Percentiles rank a stretch among this genome's conserved stretches.
These are phyloP conservation scores for Claviceps cyperi DNA, from an alignment of 2,329 filamentous ascomycete genomes.

Conservation along the genomic window DNA sequence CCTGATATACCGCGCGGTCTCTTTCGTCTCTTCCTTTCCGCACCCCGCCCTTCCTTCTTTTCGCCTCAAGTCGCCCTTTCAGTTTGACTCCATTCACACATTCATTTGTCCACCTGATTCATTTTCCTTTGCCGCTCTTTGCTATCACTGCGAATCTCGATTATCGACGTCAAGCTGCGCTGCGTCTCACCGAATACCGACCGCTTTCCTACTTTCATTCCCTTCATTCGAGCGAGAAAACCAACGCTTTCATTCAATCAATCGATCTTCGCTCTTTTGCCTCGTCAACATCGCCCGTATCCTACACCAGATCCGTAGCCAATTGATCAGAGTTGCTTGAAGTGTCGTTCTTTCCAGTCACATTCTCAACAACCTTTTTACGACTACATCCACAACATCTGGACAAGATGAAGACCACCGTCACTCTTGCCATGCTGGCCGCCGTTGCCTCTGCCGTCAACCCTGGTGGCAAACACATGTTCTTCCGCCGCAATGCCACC, in stretches of 20 bases:
- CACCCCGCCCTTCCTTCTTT: not conserved
- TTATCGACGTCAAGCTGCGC: conserved; percentile 7
- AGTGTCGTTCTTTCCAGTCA: not conserved
- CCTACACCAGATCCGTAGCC: not conserved
- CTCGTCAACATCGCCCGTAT: not conserved
- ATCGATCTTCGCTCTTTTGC: conserved; percentile 18
- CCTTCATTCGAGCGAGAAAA: conserved; percentile 16
- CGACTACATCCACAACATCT: not conserved
- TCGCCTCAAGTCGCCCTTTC: conserved; percentile 1
- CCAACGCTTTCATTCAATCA: conserved; percentile 17
- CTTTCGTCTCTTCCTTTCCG: not conserved
- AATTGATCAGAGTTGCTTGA: not conserved
- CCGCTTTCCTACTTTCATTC: conserved; percentile 10
- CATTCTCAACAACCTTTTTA: not conserved
- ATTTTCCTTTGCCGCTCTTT: conserved; percentile 4
- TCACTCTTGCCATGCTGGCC: conserved; percentile 31
- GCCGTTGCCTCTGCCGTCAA: conserved; percentile 27
- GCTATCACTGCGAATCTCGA: conserved; percentile 6
- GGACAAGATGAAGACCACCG: conserved; percentile 33
- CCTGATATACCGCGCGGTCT: conserved; percentile 10
- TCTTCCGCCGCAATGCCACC: conserved; percentile 16
- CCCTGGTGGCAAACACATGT: conserved; percentile 21
- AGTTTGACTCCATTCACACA: conserved; percentile 8
- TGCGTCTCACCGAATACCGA: conserved; percentile 6
- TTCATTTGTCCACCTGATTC: conserved; percentile 17